A percentile compares a stretch with the other conserved stretches of the same genome.
Conservation (phyloP, 1,139 yeast species). For the Scheffersomyces insectosa region DNA sequence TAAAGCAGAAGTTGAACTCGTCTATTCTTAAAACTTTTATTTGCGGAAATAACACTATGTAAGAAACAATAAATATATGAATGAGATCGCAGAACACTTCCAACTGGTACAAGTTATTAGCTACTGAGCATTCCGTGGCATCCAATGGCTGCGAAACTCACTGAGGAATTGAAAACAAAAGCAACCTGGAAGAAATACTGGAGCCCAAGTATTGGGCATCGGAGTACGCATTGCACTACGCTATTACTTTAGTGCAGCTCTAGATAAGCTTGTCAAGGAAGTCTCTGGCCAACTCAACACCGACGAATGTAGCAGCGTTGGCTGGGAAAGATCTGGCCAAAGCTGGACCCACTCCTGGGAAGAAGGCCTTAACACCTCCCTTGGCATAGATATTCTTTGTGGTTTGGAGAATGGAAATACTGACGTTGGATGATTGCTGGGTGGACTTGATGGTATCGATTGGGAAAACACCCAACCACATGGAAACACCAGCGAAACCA, state of each 20-base stretch:
- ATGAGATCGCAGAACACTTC: too few relatives aligned
- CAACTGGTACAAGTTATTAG: too few relatives aligned
- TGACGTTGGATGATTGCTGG: constrained; percentile 65
- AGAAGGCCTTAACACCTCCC: constrained; percentile 88
- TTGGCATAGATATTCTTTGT: constrained; percentile 61
- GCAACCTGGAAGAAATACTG: too few relatives aligned
- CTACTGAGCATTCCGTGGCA: too few relatives aligned
- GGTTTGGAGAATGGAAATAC: constrained; percentile 63
- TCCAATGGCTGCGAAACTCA: too few relatives aligned
- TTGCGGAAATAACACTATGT: not conserved
- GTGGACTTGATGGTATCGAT: constrained; percentile 92
- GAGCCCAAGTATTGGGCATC: too few relatives aligned
- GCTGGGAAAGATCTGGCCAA: constrained; percentile 95
- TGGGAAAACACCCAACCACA: constrained; percentile 98
- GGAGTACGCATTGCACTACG: not conserved
- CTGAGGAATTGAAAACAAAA: too few relatives aligned
- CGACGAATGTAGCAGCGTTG: constrained; percentile 95
- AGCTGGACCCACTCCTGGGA: constrained; percentile 98
- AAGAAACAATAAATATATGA: constrained; percentile 1
- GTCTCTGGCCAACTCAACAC: constrained; percentile 85
- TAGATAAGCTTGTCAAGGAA: constrained; percentile 49
- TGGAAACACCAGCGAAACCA: constrained; percentile 91
- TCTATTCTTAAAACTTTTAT: not conserved
- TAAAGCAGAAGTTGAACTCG: too few relatives aligned
- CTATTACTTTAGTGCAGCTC: not conserved